phyloP scores from a whole-genome alignment of 805 yeast species.

The Blastobotrys mokoenaii region DNA sequence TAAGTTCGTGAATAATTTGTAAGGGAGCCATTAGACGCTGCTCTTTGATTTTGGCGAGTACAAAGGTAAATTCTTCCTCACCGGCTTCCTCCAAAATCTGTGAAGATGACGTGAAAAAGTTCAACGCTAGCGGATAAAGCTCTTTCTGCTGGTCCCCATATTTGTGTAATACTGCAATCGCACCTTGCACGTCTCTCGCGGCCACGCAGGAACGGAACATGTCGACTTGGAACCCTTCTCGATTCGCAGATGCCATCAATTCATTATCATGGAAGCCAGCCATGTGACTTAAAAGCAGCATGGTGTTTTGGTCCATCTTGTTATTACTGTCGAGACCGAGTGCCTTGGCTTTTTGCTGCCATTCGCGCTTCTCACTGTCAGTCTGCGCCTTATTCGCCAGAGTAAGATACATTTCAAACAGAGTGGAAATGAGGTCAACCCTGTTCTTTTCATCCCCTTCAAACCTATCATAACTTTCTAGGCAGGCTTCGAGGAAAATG shows the following conservation, averaged over 20 bases:
- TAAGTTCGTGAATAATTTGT: conserved; percentile 65
- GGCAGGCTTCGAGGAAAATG: conserved; percentile 84
- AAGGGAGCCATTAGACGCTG: conserved; percentile 57
- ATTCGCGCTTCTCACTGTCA: conserved; percentile 34
- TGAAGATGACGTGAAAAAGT: conserved; percentile 50
- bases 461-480: conserved; percentile 66
- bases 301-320: conserved; percentile 46
- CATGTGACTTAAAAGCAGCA: conserved; percentile 50
- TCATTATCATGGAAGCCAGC: conserved; percentile 28
- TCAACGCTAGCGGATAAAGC: conserved; percentile 56
- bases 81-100: conserved; percentile 45
- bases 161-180: conserved; percentile 47
- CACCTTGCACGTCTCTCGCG: conserved; percentile 46
- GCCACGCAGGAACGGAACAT: conserved; percentile 59
- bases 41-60: conserved; percentile 47
- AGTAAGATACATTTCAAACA: conserved; percentile 72
- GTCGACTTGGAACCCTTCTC: conserved; percentile 46
- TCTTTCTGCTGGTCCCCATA: conserved; percentile 58
- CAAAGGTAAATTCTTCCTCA: conserved; percentile 37
- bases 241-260: conserved; percentile 20
- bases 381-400: conserved; percentile 38
- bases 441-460: conserved; percentile 66
- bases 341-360: conserved; percentile 58
- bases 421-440: conserved; percentile 63
- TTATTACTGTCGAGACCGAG: conserved; percentile 42